Conservation (phyloP, 1,284 basidiomycete species). For the Puccinia triticina region DNA sequence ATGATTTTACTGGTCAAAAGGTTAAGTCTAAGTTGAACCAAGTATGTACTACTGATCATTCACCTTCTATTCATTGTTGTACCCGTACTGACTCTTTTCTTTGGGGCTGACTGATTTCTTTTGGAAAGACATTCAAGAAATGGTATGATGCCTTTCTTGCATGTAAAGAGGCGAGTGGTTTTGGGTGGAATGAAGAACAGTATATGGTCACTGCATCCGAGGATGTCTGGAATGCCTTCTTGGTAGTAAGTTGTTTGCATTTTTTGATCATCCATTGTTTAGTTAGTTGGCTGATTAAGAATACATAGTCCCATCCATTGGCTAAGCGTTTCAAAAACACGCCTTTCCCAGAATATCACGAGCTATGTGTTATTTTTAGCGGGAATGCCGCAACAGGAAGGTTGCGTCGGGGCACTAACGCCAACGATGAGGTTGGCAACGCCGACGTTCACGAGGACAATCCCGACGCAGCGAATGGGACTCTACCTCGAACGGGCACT, state of each 20-base stretch:
- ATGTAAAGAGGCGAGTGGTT: not conserved
- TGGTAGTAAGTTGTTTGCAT: not conserved
- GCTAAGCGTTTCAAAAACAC: conserved; percentile 10
- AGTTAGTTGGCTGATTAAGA: not conserved
- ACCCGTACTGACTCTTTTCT: too few relatives aligned
- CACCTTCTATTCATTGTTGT: too few relatives aligned
- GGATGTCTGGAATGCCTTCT: not conserved
- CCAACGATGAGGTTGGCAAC: too few relatives aligned
- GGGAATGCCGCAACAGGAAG: not conserved
- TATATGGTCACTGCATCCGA: not conserved
- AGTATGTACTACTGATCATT: not conserved
- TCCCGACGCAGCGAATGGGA: too few relatives aligned
- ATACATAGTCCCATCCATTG: not conserved
- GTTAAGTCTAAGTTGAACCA: not conserved
- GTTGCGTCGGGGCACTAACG: too few relatives aligned
- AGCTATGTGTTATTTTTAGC: not conserved
- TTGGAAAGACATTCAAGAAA: not conserved
- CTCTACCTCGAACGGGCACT: too few relatives aligned
- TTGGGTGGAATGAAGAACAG: not conserved
- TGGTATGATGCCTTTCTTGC: not conserved
- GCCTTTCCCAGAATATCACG: not conserved
- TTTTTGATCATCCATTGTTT: not conserved
- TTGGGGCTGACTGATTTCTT: not conserved
- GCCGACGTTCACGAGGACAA: too few relatives aligned
- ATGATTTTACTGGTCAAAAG: too few relatives aligned